Evolutionary conservation across 805 yeast genomes (phyloP).

Genomic region (Candida manassasensis): DNA sequence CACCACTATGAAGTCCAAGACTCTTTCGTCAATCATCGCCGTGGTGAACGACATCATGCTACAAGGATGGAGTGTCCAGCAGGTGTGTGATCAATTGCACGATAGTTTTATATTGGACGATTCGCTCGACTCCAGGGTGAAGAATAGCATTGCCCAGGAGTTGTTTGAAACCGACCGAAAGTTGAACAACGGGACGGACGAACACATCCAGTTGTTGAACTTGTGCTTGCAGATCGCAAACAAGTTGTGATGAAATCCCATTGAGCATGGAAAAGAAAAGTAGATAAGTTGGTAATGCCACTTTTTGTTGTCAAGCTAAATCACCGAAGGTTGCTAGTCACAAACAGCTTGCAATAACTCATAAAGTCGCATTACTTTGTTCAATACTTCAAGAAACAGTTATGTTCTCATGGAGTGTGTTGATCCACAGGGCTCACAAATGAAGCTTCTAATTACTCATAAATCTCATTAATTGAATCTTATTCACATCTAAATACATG

Average conservation of each 20-base stretch:
- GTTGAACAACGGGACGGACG: slow-evolving; percentile 83
- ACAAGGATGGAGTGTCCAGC: slow-evolving; percentile 78
- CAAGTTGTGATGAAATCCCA: too few species aligned
- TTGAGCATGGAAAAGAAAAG: too few species aligned
- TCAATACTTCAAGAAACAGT: too few species aligned
- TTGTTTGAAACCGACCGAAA: slow-evolving; percentile 73
- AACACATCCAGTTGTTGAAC: slow-evolving; percentile 74
- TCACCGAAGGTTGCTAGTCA: too few species aligned
- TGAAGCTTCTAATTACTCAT: too few species aligned
- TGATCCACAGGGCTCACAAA: too few species aligned
- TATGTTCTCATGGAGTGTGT: too few species aligned
- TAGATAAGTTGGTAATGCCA: too few species aligned
- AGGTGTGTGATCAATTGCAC: slow-evolving; percentile 67
- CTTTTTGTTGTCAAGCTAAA: too few species aligned
- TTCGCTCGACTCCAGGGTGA: slow-evolving; percentile 44
- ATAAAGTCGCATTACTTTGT: too few species aligned
- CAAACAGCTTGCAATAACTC: too few species aligned
- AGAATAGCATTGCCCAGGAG: slow-evolving; percentile 58
- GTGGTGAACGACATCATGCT: slow-evolving; percentile 49
- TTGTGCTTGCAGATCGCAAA: slow-evolving; percentile 36
- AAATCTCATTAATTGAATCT: background rate
- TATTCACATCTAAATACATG: background rate
- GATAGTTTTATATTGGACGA: slow-evolving; percentile 59
- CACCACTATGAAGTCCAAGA: slow-evolving; percentile 22
- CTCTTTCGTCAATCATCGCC: slow-evolving; percentile 26